Percentiles rank a stretch among this genome's conserved stretches.
Conservation (phyloP, 2,329 filamentous ascomycete genomes). For the Botrytis hyacinthi region DNA sequence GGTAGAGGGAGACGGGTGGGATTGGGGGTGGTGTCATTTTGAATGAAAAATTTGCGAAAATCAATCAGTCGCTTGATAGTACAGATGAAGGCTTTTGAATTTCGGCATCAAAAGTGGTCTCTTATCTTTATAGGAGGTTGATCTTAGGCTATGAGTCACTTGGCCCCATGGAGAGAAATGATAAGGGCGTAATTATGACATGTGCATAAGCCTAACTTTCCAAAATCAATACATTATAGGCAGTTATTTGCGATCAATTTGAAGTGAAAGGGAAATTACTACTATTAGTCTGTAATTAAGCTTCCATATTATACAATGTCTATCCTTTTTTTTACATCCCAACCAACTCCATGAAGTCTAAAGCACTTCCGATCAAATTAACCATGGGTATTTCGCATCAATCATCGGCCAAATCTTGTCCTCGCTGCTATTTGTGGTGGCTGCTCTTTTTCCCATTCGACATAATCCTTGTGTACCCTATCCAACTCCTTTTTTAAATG, state of each 20-base stretch:
- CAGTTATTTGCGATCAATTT: background rate
- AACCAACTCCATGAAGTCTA: constrained; percentile 18
- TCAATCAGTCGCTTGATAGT: background rate
- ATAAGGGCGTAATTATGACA: background rate
- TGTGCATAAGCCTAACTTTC: background rate
- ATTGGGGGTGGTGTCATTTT: background rate
- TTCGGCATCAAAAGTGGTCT: background rate
- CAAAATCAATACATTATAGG: background rate
- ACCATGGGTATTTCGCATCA: constrained; percentile 22
- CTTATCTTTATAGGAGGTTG: background rate
- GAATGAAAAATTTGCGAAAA: background rate
- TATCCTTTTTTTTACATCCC: constrained; percentile 21
- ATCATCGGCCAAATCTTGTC: constrained; percentile 18
- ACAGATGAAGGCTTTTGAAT: background rate
- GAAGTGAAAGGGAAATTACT: constrained; percentile 8
- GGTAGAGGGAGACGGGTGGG: background rate
- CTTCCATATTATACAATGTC: constrained; percentile 20
- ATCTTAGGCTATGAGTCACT: constrained; percentile 7
- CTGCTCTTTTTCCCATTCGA: constrained; percentile 49
- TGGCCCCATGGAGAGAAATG: background rate
- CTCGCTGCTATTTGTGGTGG: constrained; percentile 21
- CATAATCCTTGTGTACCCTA: constrained; percentile 52
- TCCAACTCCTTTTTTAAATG: constrained; percentile 67
- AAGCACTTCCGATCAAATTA: constrained; percentile 16
- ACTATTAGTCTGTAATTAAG: constrained; percentile 6